phyloP scores from a whole-genome alignment of 148 eudicot genomes.

The Vaccinium corymbosum region DNA sequence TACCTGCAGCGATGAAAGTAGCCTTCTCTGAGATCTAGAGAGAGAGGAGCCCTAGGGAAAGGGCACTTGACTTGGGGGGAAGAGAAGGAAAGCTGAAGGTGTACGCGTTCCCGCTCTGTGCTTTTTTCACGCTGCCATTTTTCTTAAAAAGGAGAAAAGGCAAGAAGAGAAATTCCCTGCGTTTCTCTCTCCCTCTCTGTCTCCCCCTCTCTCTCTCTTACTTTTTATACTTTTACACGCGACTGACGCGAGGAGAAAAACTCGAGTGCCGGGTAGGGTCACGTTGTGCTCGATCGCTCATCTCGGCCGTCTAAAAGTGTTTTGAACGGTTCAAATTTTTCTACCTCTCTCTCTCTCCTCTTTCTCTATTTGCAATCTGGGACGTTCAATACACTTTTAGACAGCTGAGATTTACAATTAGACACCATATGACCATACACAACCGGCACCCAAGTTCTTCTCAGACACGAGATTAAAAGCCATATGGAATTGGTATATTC shows the following conservation, averaged over 20 bases:
- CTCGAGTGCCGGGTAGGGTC: no score
- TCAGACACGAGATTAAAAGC: no score
- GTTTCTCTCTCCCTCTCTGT: background rate
- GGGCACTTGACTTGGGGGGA: background rate
- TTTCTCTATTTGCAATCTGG: background rate
- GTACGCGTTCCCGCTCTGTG: constrained; percentile 9
- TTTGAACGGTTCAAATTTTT: background rate
- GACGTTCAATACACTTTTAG: no score
- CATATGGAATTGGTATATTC: no score
- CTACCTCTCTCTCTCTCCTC: background rate
- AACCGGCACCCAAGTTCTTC: no score
- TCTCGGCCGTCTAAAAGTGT: no score
- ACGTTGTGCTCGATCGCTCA: no score
- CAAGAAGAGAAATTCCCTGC: background rate
- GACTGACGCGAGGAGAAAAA: background rate
- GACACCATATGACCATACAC: no score
- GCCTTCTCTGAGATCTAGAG: background rate
- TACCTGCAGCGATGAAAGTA: constrained; percentile 10
- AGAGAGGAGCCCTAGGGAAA: background rate
- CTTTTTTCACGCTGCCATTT: background rate
- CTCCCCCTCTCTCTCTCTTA: background rate
- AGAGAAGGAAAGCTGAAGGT: background rate
- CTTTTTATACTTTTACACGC: background rate
- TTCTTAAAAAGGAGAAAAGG: background rate
- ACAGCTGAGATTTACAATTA: no score